phyloP scores from a whole-genome alignment of 768 basidiomycete genomes.

The Asterophora lycoperdoides region DNA sequence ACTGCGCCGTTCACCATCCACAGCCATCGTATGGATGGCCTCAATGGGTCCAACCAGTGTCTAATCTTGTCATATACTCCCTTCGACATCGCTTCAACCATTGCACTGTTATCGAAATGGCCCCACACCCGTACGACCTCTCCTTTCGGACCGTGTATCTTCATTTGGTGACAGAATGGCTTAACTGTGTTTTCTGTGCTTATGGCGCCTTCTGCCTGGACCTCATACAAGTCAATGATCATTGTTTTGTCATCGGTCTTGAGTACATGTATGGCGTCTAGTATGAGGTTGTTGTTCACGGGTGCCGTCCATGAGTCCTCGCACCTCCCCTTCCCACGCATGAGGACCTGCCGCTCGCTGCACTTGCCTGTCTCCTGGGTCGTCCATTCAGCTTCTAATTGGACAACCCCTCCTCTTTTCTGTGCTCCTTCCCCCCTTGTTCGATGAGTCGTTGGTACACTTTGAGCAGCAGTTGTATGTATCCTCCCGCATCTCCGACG shows the following conservation, averaged over 20 bases:
- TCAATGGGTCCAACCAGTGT: neutral
- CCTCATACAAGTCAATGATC: neutral
- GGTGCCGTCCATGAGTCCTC: neutral
- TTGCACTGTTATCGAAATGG: conserved; percentile 22
- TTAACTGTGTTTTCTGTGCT: neutral
- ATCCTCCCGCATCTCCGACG: too few species aligned
- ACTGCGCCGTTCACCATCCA: conserved; percentile 23
- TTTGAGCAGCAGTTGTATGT: neutral
- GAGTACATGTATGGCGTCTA: neutral
- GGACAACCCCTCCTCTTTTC: neutral
- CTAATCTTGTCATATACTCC: neutral
- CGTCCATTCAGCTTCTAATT: conserved; percentile 13
- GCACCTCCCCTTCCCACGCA: neutral
- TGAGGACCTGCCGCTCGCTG: conserved; percentile 1
- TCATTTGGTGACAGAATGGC: conserved; percentile 4
- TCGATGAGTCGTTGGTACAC: too few species aligned
- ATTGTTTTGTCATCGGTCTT: conserved; percentile 6
- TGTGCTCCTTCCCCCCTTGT: conserved; percentile 18
- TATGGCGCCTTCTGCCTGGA: neutral
- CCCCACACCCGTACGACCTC: neutral
- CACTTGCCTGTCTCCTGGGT: conserved; percentile 8
- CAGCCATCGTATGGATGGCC: conserved; percentile 6
- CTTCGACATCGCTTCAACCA: conserved; percentile 18
- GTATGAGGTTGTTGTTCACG: neutral
- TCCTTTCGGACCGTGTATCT: neutral